A percentile compares a stretch with the other conserved stretches of the same genome.
Conservation (phyloP, 257 asterid genomes). For the Rubia yunnanensis region DNA sequence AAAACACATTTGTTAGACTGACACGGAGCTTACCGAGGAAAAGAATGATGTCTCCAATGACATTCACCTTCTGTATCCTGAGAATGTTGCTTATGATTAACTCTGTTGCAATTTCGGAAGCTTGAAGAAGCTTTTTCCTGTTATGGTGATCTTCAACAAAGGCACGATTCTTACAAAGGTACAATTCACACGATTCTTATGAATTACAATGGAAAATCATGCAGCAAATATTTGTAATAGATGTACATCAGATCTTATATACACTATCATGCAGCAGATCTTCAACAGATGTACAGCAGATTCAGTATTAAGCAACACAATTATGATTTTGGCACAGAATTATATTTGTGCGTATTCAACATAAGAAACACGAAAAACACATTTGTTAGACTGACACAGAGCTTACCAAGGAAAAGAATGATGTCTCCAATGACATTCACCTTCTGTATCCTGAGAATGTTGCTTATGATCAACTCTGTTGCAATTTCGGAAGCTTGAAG, state of each 20-base stretch:
- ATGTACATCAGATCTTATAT: too few relatives aligned
- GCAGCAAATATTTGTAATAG: too few relatives aligned
- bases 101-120: slow-evolving; percentile 93
- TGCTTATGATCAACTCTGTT: slow-evolving; percentile 83
- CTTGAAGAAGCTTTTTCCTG: slow-evolving; percentile 83
- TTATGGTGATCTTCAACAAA: slow-evolving; percentile 77
- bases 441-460: slow-evolving; percentile 86
- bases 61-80: slow-evolving; percentile 88
- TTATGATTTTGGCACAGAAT: too few relatives aligned
- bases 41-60: slow-evolving; percentile 86
- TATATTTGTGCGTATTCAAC: slow-evolving; percentile 77
- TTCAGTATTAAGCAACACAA: too few relatives aligned
- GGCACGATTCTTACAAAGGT: background rate
- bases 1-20: slow-evolving; percentile 82
- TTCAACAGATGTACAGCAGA: too few relatives aligned
- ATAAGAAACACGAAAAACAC: slow-evolving; percentile 86
- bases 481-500: slow-evolving; percentile 89
- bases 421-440: slow-evolving; percentile 92
- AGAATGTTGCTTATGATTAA: slow-evolving; percentile 86
- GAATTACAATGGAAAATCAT: too few relatives aligned
- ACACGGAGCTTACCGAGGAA: slow-evolving; percentile 96
- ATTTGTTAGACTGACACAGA: slow-evolving; percentile 86
- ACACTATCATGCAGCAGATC: too few relatives aligned
- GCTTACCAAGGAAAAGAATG: slow-evolving; percentile 93
- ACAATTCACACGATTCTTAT: too few relatives aligned